Conservation (phyloP, 495 filamentous ascomycete species). For the Chlorociboria aeruginascens region DNA sequence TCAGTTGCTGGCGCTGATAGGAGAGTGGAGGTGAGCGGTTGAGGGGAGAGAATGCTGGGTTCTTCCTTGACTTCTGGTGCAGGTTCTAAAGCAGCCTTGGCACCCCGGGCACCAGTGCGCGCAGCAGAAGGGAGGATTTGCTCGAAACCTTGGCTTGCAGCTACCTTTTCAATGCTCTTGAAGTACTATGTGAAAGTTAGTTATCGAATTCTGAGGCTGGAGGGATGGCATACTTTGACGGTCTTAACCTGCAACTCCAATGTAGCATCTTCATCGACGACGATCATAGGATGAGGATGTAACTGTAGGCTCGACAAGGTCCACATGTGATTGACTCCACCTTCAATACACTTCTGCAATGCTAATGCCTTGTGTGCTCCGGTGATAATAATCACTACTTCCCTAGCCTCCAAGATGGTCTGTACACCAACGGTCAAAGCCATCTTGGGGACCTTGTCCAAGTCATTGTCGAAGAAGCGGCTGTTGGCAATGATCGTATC, state of each 20-base stretch:
- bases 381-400: constrained; percentile 72
- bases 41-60: constrained; percentile 30
- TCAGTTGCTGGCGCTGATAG: constrained; percentile 34
- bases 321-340: constrained; percentile 83
- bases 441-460: constrained; percentile 65
- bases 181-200: constrained; percentile 38
- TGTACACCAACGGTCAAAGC: constrained; percentile 81
- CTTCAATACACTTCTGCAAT: constrained; percentile 71
- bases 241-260: constrained; percentile 78
- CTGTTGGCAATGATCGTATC: constrained; percentile 80
- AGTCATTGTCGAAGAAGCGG: constrained; percentile 67
- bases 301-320: constrained; percentile 70
- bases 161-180: constrained; percentile 53
- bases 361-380: constrained; percentile 72
- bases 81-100: constrained; percentile 4
- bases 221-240: constrained; percentile 45
- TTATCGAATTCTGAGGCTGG: not conserved
- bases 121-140: constrained; percentile 43
- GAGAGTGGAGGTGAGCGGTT: constrained; percentile 27
- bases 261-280: constrained; percentile 78
- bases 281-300: constrained; percentile 67
- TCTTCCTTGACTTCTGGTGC: constrained; percentile 23
- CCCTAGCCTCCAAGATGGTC: constrained; percentile 69
- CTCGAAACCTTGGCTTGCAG: constrained; percentile 41
- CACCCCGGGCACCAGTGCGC: constrained; percentile 21